Evolutionary conservation across 2,329 filamentous ascomycete species (phyloP).

Genomic region (Alternaria sp.): DNA sequence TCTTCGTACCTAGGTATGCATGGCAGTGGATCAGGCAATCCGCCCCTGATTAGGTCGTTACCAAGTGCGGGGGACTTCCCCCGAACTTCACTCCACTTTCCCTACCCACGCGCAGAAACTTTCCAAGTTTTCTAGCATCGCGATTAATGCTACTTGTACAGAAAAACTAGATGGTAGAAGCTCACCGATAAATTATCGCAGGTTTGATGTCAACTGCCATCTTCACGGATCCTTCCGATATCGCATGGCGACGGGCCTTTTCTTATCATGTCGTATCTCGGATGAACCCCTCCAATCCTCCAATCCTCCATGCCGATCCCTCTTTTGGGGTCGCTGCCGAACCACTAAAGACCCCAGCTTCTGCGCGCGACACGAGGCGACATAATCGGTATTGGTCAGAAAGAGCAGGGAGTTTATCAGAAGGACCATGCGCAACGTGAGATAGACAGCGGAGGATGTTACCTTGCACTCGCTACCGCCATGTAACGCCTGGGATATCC

Average conservation of each 20-base stretch:
- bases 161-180: neutral
- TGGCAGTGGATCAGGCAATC: neutral
- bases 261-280: conserved; percentile 24
- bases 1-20: neutral
- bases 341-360: conserved; percentile 16
- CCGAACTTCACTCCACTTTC: neutral
- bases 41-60: neutral
- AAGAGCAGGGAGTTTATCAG: conserved; percentile 14
- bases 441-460: conserved; percentile 22
- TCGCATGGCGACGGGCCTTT: conserved; percentile 11
- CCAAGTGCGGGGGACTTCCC: neutral
- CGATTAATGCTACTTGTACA: neutral
- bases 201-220: conserved; percentile 1
- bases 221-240: conserved; percentile 7
- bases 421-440: neutral
- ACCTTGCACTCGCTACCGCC: conserved; percentile 17
- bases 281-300: conserved; percentile 12
- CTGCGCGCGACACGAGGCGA: neutral
- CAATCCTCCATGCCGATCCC: conserved; percentile 16
- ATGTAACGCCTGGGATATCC: conserved; percentile 8
- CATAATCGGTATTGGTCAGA: conserved; percentile 17
- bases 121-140: neutral
- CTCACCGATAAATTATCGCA: neutral
- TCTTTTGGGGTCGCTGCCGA: conserved; percentile 18
- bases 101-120: neutral